phyloP scores from a whole-genome alignment of 306 rosid genomes.

The Medicago lupulina region DNA sequence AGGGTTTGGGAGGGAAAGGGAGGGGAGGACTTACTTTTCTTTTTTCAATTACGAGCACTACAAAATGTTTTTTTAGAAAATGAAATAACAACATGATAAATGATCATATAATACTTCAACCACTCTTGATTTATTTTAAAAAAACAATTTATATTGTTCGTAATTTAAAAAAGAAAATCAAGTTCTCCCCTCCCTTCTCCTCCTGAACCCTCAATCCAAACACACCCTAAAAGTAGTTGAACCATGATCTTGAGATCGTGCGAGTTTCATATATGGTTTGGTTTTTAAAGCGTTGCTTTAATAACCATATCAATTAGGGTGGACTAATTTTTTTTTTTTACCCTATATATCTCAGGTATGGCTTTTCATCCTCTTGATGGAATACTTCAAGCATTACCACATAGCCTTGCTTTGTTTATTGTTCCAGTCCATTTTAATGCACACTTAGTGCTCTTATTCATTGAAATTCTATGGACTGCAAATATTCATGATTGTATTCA shows the following conservation, averaged over 20 bases:
- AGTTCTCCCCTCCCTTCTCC: no score
- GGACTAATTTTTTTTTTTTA: conserved; percentile 3
- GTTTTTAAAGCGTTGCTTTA: neutral
- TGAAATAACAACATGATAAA: no score
- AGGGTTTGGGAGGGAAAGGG: no score
- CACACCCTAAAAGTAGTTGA: conserved; percentile 6
- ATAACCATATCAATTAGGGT: neutral
- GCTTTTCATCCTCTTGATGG: conserved; percentile 97
- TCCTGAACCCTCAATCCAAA: no score
- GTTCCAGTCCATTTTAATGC: conserved; percentile 81
- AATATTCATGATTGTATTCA: conserved; percentile 93
- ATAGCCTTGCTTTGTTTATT: conserved; percentile 62
- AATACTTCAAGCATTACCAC: conserved; percentile 90
- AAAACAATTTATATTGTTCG: no score
- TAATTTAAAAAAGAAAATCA: no score
- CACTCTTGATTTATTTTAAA: no score
- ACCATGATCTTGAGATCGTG: neutral
- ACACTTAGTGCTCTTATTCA: conserved; percentile 67
- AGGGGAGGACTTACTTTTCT: no score
- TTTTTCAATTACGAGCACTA: no score
- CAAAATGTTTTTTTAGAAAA: no score
- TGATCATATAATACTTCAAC: no score
- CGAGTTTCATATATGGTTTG: neutral
- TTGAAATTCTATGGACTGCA: conserved; percentile 86
- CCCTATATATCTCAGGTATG: conserved; percentile 67